These are phyloP conservation scores for Xylariaceae sp. DNA, from an alignment of 2,329 filamentous ascomycete genomes.

Conservation along the genomic window DNA sequence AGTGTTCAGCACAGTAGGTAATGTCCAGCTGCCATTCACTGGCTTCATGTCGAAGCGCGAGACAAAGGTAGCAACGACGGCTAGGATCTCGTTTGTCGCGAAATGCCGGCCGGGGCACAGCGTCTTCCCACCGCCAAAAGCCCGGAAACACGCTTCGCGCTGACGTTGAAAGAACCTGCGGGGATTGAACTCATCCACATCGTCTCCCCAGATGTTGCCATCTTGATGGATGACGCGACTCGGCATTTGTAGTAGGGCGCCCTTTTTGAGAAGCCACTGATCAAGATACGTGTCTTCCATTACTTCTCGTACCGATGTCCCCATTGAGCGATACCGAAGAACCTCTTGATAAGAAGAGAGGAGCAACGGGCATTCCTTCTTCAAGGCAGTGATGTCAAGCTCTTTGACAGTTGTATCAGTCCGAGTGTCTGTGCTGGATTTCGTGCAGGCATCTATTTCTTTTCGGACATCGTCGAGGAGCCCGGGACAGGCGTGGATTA, in stretches of 20 bases:
- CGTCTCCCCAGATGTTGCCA: slow-evolving; percentile 19
- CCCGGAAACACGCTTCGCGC: slow-evolving; percentile 22
- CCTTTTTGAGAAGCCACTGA: slow-evolving; percentile 26
- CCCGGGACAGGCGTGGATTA: slow-evolving; percentile 29
- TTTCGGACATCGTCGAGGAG: slow-evolving; percentile 31
- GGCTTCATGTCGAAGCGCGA: slow-evolving; percentile 26
- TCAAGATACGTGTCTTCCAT: slow-evolving; percentile 28
- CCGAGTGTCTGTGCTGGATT: slow-evolving; percentile 7
- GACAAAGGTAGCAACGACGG: slow-evolving; percentile 22
- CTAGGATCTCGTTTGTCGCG: slow-evolving; percentile 26
- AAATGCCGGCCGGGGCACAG: slow-evolving; percentile 28
- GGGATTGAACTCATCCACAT: slow-evolving; percentile 20
- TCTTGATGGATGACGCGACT: slow-evolving; percentile 25
- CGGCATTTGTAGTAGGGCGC: slow-evolving; percentile 27
- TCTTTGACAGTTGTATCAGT: slow-evolving; percentile 11
- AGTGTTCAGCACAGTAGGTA: slow-evolving; percentile 24
- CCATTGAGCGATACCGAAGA: slow-evolving; percentile 36
- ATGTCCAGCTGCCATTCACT: slow-evolving; percentile 17
- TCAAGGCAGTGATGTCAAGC: slow-evolving; percentile 30
- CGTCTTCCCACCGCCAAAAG: slow-evolving; percentile 25
- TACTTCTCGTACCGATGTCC: slow-evolving; percentile 30
- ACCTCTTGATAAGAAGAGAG: slow-evolving; percentile 39
- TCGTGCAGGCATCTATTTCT: slow-evolving; percentile 23
- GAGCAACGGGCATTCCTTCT: slow-evolving; percentile 35
- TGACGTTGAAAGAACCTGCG: slow-evolving; percentile 24